Base-by-base conservation (phyloP, 2,329 filamentous ascomycete genomes). In the Cladosporium phlei region DNA sequence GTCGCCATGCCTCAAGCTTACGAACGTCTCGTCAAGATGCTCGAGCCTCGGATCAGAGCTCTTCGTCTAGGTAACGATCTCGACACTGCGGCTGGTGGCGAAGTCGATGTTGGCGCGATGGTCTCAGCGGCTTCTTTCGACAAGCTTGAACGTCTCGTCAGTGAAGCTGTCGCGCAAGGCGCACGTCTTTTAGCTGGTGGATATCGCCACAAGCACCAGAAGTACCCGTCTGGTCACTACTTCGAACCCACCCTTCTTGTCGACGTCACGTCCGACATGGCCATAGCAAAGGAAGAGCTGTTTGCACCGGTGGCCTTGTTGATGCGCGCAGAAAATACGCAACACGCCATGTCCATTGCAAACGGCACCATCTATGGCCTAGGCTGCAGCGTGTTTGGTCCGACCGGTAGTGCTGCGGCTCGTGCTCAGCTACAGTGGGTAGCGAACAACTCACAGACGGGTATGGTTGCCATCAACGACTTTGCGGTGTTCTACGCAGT, bases 401-500 rank as follows among this genome's bases (percentile, higher is more conserved):
- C 77, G 40, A 59, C 58, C 4, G 52, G 54, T 9, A 55, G 55
- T 5, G 43, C 52, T 28, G 54, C 54, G 5, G 78, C 83, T 50
- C 75, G 79, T 47, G 72, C 73, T 2, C 76, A 80, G 39, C 72
- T 95, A 1, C 67, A 76, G 12, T 71, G 71, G 12, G 80, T 94
- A 21, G 80, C 91, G 1, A 68, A 68, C 16, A 79, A 80, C 19
- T 75, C 96, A 42, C 80, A 84, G 52, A 82, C 86, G 0, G 93
- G 93, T 34, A 96, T 95, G 86, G 87, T 97, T 0, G 82, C 88
- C 19, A 80, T 98, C 56, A 98, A 98, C 65, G 93, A 98, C 70
- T 98, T 98, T 61, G 93, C 84, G 16, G 85, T 82, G 21, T 96
- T 83, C 66, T 98, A 98, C 63, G 88, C 91, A 43, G 90, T 95